Conservation (phyloP, 2,329 filamentous ascomycete species). For the Fusarium neocosmosporiellum region DNA sequence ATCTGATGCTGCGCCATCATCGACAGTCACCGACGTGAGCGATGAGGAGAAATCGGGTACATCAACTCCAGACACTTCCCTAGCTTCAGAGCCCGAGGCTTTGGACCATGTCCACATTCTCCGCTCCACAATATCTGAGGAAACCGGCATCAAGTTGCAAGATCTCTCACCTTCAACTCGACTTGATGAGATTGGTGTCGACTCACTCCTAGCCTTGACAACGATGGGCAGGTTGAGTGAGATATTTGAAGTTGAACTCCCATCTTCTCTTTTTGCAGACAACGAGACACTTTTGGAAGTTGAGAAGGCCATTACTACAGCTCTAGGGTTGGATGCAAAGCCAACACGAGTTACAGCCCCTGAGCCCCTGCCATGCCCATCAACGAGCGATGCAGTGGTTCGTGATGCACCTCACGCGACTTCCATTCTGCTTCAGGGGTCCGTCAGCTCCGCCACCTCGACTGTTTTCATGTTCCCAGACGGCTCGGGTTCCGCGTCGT, state of each 20-base stretch:
- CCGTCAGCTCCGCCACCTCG: slow-evolving; percentile 5
- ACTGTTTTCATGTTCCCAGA: slow-evolving; percentile 45
- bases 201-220: slow-evolving; percentile 33
- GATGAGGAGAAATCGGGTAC: slow-evolving; percentile 71
- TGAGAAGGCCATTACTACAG: slow-evolving; percentile 23
- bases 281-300: slow-evolving; percentile 30
- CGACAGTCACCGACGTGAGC: slow-evolving; percentile 70
- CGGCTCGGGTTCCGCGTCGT: slow-evolving; percentile 45
- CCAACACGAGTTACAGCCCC: neutral
- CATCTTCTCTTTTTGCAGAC: slow-evolving; percentile 29
- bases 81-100: slow-evolving; percentile 16
- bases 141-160: slow-evolving; percentile 28
- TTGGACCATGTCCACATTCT: slow-evolving; percentile 22
- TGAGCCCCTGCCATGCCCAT: neutral
- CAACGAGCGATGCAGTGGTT: slow-evolving; percentile 7
- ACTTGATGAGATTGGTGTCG: slow-evolving; percentile 33
- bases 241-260: slow-evolving; percentile 29
- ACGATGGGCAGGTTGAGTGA: slow-evolving; percentile 41
- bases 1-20: slow-evolving; percentile 60
- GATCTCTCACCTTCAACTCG: slow-evolving; percentile 28
- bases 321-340: slow-evolving; percentile 4
- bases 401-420: slow-evolving; percentile 28
- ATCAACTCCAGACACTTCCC: slow-evolving; percentile 31
- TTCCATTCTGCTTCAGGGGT: slow-evolving; percentile 40
- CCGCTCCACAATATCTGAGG: slow-evolving; percentile 28